Evolutionary conservation across 2,329 filamentous ascomycete genomes (phyloP).

Genomic region (Dactylellina leptospora): DNA sequence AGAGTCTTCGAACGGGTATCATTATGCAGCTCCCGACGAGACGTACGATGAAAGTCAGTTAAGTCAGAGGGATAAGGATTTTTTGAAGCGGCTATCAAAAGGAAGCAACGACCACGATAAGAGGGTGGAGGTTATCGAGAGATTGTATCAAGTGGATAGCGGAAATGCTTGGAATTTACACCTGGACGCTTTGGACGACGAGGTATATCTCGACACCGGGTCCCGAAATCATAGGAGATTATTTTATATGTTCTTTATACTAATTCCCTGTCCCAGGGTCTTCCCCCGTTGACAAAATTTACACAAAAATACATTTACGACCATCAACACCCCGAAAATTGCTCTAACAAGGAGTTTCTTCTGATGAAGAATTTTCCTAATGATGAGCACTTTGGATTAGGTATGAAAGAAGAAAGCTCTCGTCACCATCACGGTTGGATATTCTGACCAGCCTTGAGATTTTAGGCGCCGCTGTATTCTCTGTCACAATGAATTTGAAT

Average conservation of each 20-base stretch:
- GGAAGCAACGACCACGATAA: conserved; percentile 22
- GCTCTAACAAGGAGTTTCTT: conserved; percentile 50
- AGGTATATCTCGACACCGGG: conserved; percentile 11
- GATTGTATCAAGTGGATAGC: conserved; percentile 32
- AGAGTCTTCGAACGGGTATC: conserved; percentile 35
- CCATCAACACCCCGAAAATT: conserved; percentile 53
- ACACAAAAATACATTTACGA: conserved; percentile 51
- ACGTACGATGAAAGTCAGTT: conserved; percentile 20
- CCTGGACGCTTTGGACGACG: conserved; percentile 42
- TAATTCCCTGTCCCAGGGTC: conserved; percentile 31
- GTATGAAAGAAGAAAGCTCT: conserved; percentile 4
- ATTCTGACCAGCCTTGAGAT: background rate
- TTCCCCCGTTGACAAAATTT: conserved; percentile 55
- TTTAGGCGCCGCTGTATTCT: conserved; percentile 48
- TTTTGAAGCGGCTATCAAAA: conserved; percentile 22
- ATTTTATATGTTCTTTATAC: background rate
- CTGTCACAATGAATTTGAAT: conserved; percentile 51
- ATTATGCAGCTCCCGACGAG: conserved; percentile 47
- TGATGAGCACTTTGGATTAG: conserved; percentile 54
- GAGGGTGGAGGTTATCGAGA: conserved; percentile 28
- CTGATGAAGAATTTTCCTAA: conserved; percentile 54
- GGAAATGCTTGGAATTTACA: conserved; percentile 41
- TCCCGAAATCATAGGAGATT: too few species aligned
- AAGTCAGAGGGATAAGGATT: conserved; percentile 23
- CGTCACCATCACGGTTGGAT: background rate